phyloP scores from a whole-genome alignment of 345 rosid species.

The Corchorus capsularis region DNA sequence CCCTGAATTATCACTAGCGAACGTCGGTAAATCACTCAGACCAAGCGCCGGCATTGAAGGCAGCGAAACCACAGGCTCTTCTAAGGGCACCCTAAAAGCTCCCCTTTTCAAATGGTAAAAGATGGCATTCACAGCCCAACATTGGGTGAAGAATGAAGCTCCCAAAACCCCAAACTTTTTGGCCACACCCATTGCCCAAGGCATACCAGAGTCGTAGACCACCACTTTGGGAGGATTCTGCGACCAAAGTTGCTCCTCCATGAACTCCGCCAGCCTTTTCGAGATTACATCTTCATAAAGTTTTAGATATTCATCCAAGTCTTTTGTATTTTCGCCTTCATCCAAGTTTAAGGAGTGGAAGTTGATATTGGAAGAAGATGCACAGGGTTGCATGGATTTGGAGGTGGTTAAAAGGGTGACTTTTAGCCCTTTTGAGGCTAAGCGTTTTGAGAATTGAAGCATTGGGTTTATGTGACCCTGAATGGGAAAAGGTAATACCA shows the following conservation, averaged over 20 bases:
- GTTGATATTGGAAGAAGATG: constrained; percentile 17
- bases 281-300: constrained; percentile 29
- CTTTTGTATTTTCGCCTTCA: constrained; percentile 31
- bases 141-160: constrained; percentile 50
- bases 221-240: constrained; percentile 29
- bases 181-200: constrained; percentile 57
- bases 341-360: constrained; percentile 34
- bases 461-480: constrained; percentile 21
- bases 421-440: constrained; percentile 26
- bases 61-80: constrained; percentile 30
- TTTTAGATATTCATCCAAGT: constrained; percentile 25
- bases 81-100: constrained; percentile 22
- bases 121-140: constrained; percentile 42
- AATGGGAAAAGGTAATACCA: too few relatives aligned
- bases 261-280: constrained; percentile 32
- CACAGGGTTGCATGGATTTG: constrained; percentile 1
- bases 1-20: constrained; percentile 24
- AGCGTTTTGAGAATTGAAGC: constrained; percentile 32
- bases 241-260: constrained; percentile 23
- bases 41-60: constrained; percentile 41
- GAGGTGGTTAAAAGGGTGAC: constrained; percentile 22
- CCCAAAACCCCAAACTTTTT: constrained; percentile 32
- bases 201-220: constrained; percentile 47
- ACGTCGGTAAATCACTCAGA: constrained; percentile 42
- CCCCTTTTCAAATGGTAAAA: constrained; percentile 41